A percentile compares a stretch with the other conserved stretches of the same genome.
Evolutionary conservation across 169 alveolate species (phyloP).

Genomic region (Pseudocohnilembus persalinus): DNA sequence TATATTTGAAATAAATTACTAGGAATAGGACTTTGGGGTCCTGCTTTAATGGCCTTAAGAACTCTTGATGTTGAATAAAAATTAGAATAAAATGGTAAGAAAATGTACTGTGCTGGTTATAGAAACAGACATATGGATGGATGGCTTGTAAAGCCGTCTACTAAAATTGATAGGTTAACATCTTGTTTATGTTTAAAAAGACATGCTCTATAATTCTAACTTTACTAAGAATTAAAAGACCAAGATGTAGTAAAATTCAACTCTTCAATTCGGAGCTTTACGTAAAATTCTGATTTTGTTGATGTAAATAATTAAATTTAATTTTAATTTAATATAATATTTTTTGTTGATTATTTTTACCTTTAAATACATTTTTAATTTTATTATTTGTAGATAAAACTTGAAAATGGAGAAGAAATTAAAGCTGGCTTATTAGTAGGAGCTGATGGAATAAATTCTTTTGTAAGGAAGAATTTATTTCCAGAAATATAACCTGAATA

Average conservation of each 20-base stretch:
- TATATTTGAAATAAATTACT: no score
- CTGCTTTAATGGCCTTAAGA: constrained; percentile 11
- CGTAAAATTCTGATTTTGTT: no score
- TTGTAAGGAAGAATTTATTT: not conserved
- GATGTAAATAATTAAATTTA: no score
- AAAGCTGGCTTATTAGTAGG: constrained; percentile 2
- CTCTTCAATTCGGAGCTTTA: no score
- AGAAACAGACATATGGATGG: not conserved
- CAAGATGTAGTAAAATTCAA: no score
- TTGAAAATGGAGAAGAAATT: not conserved
- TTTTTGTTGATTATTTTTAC: no score
- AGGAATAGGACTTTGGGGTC: constrained; percentile 15
- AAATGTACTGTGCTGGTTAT: constrained; percentile 10
- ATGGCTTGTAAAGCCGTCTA: constrained; percentile 3
- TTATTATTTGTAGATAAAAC: no score
- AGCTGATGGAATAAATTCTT: constrained; percentile 7
- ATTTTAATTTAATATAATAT: no score
- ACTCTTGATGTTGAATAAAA: not conserved
- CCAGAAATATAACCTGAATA: constrained; percentile 2
- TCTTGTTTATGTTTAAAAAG: constrained; percentile 8
- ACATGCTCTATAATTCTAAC: not conserved
- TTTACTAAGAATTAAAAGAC: no score
- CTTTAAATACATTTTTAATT: no score
- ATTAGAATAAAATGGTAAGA: not conserved
- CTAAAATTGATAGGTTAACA: constrained; percentile 5